Evolutionary conservation across 2,329 filamentous ascomycete genomes (phyloP), one percentile per base, ranked within the genome.

Genomic region (Neoscytalidium dimidiatum): DNA sequence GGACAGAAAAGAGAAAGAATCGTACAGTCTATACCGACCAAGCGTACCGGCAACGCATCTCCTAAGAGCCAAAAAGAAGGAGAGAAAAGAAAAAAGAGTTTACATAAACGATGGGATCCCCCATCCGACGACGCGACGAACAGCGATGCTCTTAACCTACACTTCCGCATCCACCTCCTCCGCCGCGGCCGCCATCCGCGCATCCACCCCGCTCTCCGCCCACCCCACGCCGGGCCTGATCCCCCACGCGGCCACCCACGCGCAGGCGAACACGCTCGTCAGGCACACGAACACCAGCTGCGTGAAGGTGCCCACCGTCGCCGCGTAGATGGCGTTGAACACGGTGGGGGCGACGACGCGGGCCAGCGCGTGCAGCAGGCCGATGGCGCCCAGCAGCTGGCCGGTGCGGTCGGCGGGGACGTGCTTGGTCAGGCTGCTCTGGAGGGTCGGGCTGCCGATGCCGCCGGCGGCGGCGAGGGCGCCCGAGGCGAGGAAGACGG

Each of bases 371-470:
- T 98, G 94, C 65, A 98, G 79, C 67, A 98, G 82, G 0, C 94
- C 95, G 17, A 90, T 90, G 1, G 93, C 94, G 23, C 95, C 95
- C 0, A 99, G 84, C n/a, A 98, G 81, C 75, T 95, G 89, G 0
- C 95, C 95, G 0, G 95, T 90, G 52, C 86, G 86, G 68, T 95
- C 91, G 0, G 88, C 83, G 0, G 94, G 92, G 0, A 98, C 90
- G 75, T 98, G 95, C 75, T 97, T 98, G 21, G 93, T 97, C 58
- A 97, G 81, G 0, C 90, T 86, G 1, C 91, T 90, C 73, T 96
- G 92, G 57, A 96, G 83, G 0, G 92, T 95, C 1, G 95, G 94
- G 38, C 90, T 90, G 0, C 90, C 94, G 51, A 98, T 88, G 1
- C 94, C 94, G 26, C 94, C 94, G 43, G 96, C 79, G 0, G 92